phyloP scores from a whole-genome alignment of 306 rosid species.

The Dryas octopetala region DNA sequence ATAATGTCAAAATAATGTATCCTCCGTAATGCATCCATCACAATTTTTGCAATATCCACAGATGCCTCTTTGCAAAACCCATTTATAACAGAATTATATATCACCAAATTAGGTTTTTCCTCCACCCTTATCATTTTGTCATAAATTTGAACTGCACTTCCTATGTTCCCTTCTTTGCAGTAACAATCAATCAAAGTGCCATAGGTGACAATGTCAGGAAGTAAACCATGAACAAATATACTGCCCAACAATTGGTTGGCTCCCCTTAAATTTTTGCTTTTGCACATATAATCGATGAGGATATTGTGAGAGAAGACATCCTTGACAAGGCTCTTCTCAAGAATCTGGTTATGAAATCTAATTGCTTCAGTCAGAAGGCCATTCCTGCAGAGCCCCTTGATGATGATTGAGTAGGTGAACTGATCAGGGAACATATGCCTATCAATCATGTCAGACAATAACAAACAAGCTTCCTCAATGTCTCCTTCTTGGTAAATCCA shows the following conservation, averaged over 20 bases:
- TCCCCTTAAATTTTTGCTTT: conserved; percentile 27
- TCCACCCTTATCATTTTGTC: conserved; percentile 39
- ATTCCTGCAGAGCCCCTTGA: conserved; percentile 46
- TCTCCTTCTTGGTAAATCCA: conserved; percentile 50
- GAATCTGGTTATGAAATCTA: conserved; percentile 34
- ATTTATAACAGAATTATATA: conserved; percentile 48
- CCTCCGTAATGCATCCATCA: conserved; percentile 34
- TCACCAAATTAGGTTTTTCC: conserved; percentile 42
- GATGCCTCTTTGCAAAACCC: conserved; percentile 46
- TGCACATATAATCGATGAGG: conserved; percentile 45
- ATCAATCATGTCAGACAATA: conserved; percentile 50
- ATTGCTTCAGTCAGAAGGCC: conserved; percentile 49
- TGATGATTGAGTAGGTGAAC: conserved; percentile 54
- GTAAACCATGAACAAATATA: conserved; percentile 46
- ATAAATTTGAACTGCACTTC: conserved; percentile 41
- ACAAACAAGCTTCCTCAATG: conserved; percentile 44
- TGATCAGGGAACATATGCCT: conserved; percentile 45
- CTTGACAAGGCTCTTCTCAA: conserved; percentile 26
- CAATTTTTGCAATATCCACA: conserved; percentile 31
- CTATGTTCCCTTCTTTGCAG: conserved; percentile 42
- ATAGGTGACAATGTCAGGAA: conserved; percentile 49
- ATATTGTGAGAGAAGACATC: conserved; percentile 52
- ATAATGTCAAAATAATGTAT: conserved; percentile 28
- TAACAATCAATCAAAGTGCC: conserved; percentile 49
- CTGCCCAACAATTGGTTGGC: conserved; percentile 50